Evolutionary conservation across 169 alveolate genomes (phyloP).

Genomic region (Fabrea salina): DNA sequence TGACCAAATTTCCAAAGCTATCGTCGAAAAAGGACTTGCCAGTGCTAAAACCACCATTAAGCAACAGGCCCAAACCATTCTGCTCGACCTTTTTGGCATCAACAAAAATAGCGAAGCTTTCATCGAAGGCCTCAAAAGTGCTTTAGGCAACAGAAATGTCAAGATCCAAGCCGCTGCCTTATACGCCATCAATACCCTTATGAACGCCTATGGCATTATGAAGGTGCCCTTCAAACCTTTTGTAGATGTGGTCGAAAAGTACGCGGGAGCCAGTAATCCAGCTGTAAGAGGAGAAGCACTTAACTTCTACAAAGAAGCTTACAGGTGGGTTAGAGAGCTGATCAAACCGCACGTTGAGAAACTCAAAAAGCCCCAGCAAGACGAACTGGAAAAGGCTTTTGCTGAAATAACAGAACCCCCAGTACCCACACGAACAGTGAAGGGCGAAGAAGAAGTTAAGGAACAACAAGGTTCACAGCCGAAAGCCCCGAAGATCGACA

Average conservation of each 20-base stretch:
- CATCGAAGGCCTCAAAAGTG: not conserved
- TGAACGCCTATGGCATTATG: slow-evolving; percentile 57
- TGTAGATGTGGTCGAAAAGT: slow-evolving; percentile 40
- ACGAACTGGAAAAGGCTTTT: slow-evolving; percentile 45
- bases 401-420: slow-evolving; percentile 57
- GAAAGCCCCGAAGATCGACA: slow-evolving; percentile 40
- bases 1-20: slow-evolving; percentile 29
- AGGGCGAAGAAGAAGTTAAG: slow-evolving; percentile 61
- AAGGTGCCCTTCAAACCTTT: slow-evolving; percentile 54
- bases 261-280: slow-evolving; percentile 39
- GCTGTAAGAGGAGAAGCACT: slow-evolving; percentile 50
- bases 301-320: slow-evolving; percentile 62
- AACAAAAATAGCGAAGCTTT: slow-evolving; percentile 15
- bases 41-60: slow-evolving; percentile 44
- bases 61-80: slow-evolving; percentile 11
- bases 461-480: slow-evolving; percentile 32
- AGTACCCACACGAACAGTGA: slow-evolving; percentile 40
- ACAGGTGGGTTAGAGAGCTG: slow-evolving; percentile 61
- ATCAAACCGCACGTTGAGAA: slow-evolving; percentile 40
- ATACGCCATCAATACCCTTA: slow-evolving; percentile 21
- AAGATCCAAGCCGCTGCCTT: slow-evolving; percentile 36
- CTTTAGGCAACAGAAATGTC: slow-evolving; percentile 19
- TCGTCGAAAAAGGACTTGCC: slow-evolving; percentile 48
- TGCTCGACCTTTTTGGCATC: slow-evolving; percentile 31
- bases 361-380: slow-evolving; percentile 52